These are phyloP conservation scores for Rickenella mellea DNA, from an alignment of 768 basidiomycete genomes.

Conservation along the genomic window DNA sequence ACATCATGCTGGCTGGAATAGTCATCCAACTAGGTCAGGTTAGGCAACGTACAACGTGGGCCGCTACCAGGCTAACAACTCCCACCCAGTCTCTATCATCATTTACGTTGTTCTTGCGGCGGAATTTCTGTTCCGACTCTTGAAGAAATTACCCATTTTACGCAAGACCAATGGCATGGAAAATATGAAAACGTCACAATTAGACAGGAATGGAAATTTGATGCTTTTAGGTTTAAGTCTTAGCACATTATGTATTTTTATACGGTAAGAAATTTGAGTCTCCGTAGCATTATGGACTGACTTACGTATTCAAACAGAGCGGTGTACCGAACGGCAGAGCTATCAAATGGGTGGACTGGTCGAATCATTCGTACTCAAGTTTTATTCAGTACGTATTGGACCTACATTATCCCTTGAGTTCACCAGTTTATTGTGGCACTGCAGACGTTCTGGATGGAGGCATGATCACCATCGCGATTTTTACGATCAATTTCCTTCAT, in stretches of 20 bases:
- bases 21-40: conserved; percentile 6
- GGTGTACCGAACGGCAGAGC: conserved; percentile 4
- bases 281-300: too few species aligned
- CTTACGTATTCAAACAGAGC: neutral
- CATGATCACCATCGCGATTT: conserved; percentile 23
- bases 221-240: conserved; percentile 16
- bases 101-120: conserved; percentile 15
- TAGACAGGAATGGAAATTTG: conserved; percentile 15
- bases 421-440: neutral
- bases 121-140: conserved; percentile 17
- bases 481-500: conserved; percentile 19
- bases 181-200: neutral
- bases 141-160: neutral
- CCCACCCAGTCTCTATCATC: conserved; percentile 15
- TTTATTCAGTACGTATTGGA: neutral
- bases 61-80: neutral
- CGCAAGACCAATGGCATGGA: neutral
- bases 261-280: conserved; percentile 26
- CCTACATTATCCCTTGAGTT: neutral
- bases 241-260: conserved; percentile 17
- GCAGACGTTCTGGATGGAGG: conserved; percentile 16
- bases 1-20: conserved; percentile 9
- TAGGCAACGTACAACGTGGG: neutral
- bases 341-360: conserved; percentile 7
- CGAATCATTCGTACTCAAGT: conserved; percentile 5